phyloP scores from a whole-genome alignment of 768 basidiomycete species.

The Paxillus involutus region DNA sequence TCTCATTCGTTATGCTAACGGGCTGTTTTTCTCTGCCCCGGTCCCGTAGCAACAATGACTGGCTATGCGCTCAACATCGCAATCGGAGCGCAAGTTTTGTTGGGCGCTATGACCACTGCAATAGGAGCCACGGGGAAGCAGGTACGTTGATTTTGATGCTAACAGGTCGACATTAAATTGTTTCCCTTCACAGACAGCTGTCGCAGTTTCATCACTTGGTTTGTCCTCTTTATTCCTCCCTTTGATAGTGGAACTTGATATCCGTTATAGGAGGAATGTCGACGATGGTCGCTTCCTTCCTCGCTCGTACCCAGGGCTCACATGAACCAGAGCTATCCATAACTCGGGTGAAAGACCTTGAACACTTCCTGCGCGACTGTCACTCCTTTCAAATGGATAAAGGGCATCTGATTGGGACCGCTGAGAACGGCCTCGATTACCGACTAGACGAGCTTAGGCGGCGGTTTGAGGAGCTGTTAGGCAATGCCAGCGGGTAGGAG shows the following conservation, averaged over 20 bases:
- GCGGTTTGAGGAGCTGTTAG: constrained; percentile 35
- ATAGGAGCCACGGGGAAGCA: constrained; percentile 24
- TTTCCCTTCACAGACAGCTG: constrained; percentile 17
- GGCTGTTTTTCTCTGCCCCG: no score
- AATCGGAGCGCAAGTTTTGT: constrained; percentile 25
- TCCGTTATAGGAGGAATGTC: constrained; percentile 28
- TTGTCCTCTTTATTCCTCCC: neutral
- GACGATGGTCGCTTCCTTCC: constrained; percentile 39
- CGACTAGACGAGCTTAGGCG: constrained; percentile 28
- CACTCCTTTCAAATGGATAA: constrained; percentile 32
- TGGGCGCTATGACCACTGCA: constrained; percentile 29
- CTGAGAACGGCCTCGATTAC: constrained; percentile 1
- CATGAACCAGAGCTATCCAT: constrained; percentile 36
- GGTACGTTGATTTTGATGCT: neutral
- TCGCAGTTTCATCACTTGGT: constrained; percentile 31
- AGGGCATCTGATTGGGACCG: constrained; percentile 20
- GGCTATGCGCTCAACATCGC: constrained; percentile 20
- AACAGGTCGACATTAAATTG: neutral
- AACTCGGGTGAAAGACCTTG: constrained; percentile 26
- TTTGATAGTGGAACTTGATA: neutral
- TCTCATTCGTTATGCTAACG: no score
- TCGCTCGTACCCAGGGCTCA: constrained; percentile 38
- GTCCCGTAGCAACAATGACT: constrained; percentile 11
- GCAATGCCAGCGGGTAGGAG: constrained; percentile 18
- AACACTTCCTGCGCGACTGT: constrained; percentile 37